Conservation (phyloP, 345 rosid species). For the thale cress (Arabidopsis thaliana) region TAIR10.1 NC_003074.8:18421501-18422000, state of each 20-base stretch:
- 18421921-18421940: not conserved
- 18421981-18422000: not conserved
- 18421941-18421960: not conserved
- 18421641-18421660: constrained; percentile 18
- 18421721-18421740: not conserved
- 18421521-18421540: constrained; percentile 19
- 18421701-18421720: constrained; percentile 19
- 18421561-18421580: constrained; percentile 18
- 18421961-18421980: not conserved
- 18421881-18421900: not conserved
- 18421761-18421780: not conserved
- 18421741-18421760: constrained; percentile 26
- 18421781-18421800: not conserved
- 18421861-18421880: not conserved
- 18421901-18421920: not conserved
- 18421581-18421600: constrained; percentile 35
- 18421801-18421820: not conserved
- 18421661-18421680: constrained; percentile 9
- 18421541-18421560: constrained; percentile 12
- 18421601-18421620: constrained; percentile 28
- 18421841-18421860: not conserved
- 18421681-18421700: constrained; percentile 30
- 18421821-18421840: not conserved
- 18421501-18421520: constrained; percentile 37
- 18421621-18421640: constrained; percentile 37